Percentiles rank a stretch among this genome's conserved stretches.
Evolutionary conservation across 176 grass and related monocot species (phyloP).

Genomic region (Puya raimondii): DNA sequence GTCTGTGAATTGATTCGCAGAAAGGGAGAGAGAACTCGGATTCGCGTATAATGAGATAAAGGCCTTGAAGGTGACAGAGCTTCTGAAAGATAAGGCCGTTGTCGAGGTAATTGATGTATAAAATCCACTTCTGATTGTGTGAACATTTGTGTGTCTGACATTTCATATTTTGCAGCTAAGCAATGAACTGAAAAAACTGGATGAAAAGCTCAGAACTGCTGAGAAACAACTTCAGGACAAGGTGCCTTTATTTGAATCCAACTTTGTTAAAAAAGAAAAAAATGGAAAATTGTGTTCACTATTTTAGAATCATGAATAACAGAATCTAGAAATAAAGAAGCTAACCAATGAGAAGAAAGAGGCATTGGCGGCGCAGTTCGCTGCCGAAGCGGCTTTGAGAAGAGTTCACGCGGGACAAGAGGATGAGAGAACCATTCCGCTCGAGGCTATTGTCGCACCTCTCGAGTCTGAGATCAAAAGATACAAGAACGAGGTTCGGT

Average conservation of each 20-base stretch:
- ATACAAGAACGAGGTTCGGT: slow-evolving; percentile 59
- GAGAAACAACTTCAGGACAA: slow-evolving; percentile 82
- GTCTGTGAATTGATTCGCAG: slow-evolving; percentile 32
- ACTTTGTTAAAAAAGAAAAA: too few species aligned
- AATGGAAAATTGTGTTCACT: too few species aligned
- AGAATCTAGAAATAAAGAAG: slow-evolving; percentile 82
- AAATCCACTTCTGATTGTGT: not conserved
- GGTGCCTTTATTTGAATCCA: slow-evolving; percentile 23
- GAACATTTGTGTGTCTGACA: not conserved
- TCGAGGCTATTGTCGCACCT: slow-evolving; percentile 65
- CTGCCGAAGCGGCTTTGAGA: slow-evolving; percentile 65
- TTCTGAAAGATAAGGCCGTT: slow-evolving; percentile 77
- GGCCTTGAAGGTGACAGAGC: slow-evolving; percentile 54
- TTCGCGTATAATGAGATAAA: slow-evolving; percentile 60
- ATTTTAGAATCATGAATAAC: not conserved
- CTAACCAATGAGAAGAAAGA: slow-evolving; percentile 65
- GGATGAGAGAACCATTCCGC: slow-evolving; percentile 64
- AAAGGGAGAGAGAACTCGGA: slow-evolving; percentile 79
- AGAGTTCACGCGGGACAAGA: slow-evolving; percentile 60
- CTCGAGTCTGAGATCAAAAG: slow-evolving; percentile 82
- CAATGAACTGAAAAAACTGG: slow-evolving; percentile 73
- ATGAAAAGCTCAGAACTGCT: slow-evolving; percentile 46
- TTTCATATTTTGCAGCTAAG: slow-evolving; percentile 46
- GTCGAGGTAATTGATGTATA: slow-evolving; percentile 46
- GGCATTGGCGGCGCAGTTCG: slow-evolving; percentile 65